Base-by-base conservation (phyloP, 352 stramenopile genomes). In the Globisporangium cylindrosporum region DNA sequence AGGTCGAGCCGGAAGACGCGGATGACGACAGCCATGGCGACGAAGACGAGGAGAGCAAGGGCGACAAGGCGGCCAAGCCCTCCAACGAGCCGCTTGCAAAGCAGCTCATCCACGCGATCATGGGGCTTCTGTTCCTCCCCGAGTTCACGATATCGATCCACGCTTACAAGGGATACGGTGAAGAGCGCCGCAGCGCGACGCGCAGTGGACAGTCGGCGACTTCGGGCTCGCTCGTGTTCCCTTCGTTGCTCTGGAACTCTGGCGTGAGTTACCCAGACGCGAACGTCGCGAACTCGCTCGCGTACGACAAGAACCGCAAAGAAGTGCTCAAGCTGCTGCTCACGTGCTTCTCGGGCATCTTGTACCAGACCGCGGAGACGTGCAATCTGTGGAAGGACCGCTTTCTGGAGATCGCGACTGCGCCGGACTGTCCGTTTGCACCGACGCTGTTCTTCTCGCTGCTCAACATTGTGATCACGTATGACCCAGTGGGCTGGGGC, bases 361-460 rank as follows among this genome's bases (percentile, higher is more conserved):
- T 99, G 65, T 99, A 98, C 79, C 90, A 95, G 62, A 94, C 91
- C 3, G 89, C 96, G 0, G 88, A 93, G 75, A 91, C 90, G 48
- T 98, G 97, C 76, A 97, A 93, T 67, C 80, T 92, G 34, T 94
- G 96, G 73, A 84, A 91, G 8, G 96, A 97, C 65, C 82, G 91
- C 10, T 99, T 97, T 81, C 73, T 99, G 32, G 85, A 89, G 12
- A 91, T 98, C 22, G 95, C 93, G 0, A 97, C 92, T 1, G 89
- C 89, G 1, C 73, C 75, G 0, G 91, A 98, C 70, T 97, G 94
- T 25, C 94, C 92, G 9, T 98, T 98, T 79, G 90, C 91, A 6
- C 84, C 92, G 3, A 98, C 95, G 59, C 79, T 99, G 5, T 99
- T 99, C 69, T 98, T 97, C 75, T 98, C 93, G 55, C 76, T 99